Base-by-base conservation (phyloP, 148 eudicot genomes). In the Linanthus parryae region DNA sequence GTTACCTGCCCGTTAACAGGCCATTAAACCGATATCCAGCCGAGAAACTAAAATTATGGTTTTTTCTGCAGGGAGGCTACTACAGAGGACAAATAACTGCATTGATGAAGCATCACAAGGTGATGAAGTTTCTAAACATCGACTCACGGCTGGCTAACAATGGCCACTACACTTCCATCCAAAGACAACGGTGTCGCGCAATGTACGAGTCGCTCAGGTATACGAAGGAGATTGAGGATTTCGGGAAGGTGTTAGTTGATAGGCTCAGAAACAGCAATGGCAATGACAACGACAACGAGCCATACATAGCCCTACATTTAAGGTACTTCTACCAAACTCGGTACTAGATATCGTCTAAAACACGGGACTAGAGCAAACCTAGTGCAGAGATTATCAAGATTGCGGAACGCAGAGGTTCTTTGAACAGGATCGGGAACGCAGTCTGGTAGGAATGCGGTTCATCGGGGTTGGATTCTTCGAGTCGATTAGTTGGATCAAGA, bases 81-180 rank as follows among this genome's bases (percentile, higher is more conserved):
- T 80, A 76, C 31, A 56, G 53, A 58, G 67, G 63, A 18, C 28
- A 57, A 54, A 56, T 52, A 1, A 17, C 40, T 16, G 22, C 62
- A 1, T 11, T 62, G 45, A 23, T 76, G 14, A 65, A 23, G 30
- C 21, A 37, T 13, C 66, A 66, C 12, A 74, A 73, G 50, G 82
- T 77, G 58, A 55, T 80, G 17, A 36, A 67, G 23, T 76, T 73
- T 53, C 61, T 67, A 14, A 76, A 71, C 46, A 70, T 74, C 0
- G 82, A 80, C 47, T 58, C 80, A 0, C 74, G 82, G 4, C 68
- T 80, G 10, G 72, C 80, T 3, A 80, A 77, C 31, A 80, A 76
- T 57, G 75, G 63, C 29, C 53, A 76, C 8, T 34, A 66, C 4
- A 22, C 52, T 18, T 44, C 66, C n/a, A 48, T 76, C 58, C 86